A percentile compares a stretch with the other conserved stretches of the same genome.
Evolutionary conservation across 2,329 filamentous ascomycete genomes (phyloP).

Genomic region (Fusarium virguliforme): DNA sequence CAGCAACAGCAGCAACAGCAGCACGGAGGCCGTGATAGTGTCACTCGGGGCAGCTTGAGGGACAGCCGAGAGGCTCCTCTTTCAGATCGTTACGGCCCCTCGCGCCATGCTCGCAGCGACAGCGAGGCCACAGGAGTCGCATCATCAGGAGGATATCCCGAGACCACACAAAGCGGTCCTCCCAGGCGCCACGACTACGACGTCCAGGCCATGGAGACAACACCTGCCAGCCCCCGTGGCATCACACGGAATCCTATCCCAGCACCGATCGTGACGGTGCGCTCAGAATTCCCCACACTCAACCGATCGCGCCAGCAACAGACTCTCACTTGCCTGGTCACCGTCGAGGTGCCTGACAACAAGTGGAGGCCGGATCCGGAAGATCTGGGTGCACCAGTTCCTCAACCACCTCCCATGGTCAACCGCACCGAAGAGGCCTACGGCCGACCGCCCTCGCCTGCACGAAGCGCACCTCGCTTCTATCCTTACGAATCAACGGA

Average conservation of each 20-base stretch:
- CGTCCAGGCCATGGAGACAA: constrained; percentile 94
- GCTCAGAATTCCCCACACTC: constrained; percentile 96
- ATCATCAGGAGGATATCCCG: constrained; percentile 85
- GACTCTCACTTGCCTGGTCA: constrained; percentile 92
- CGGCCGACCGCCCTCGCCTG: constrained; percentile 73
- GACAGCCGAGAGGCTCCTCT: constrained; percentile 66
- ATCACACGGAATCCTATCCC: constrained; percentile 90
- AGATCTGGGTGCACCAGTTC: constrained; percentile 75
- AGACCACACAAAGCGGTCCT: constrained; percentile 79
- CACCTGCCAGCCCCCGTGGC: constrained; percentile 80
- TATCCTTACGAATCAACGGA: constrained; percentile 83
- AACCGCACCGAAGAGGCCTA: constrained; percentile 69
- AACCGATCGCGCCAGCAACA: constrained; percentile 94
- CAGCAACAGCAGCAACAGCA: constrained; percentile 44
- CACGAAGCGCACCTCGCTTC: constrained; percentile 71
- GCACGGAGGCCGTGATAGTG: constrained; percentile 56
- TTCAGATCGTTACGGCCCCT: constrained; percentile 63
- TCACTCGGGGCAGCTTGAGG: constrained; percentile 60
- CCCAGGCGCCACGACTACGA: constrained; percentile 92
- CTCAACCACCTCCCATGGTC: constrained; percentile 59
- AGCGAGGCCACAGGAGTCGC: constrained; percentile 82
- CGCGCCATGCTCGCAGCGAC: constrained; percentile 80
- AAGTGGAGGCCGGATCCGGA: constrained; percentile 92
- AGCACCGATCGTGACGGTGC: constrained; percentile 90
- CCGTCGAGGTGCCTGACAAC: constrained; percentile 91